Conservation (phyloP, 2,329 filamentous ascomycete genomes). For the Pseudogymnoascus sp. region DNA sequence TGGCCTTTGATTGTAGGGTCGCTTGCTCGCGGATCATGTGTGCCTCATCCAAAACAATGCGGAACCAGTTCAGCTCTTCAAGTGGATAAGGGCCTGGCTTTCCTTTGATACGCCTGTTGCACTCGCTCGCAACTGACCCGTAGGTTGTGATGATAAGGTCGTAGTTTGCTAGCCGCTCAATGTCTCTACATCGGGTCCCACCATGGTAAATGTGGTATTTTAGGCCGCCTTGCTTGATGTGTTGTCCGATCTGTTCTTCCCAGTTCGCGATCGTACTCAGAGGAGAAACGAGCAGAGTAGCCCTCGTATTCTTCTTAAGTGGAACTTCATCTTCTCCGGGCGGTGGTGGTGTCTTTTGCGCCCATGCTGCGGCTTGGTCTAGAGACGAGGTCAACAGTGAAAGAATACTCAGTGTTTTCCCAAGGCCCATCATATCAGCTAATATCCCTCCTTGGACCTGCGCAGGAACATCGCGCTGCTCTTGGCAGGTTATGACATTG, state of each 20-base stretch:
- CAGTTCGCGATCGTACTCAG: constrained; percentile 90
- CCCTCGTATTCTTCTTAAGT: constrained; percentile 60
- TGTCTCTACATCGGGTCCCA: constrained; percentile 60
- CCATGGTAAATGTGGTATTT: constrained; percentile 84
- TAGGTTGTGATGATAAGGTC: constrained; percentile 93
- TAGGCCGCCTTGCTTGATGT: constrained; percentile 58
- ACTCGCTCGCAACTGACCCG: constrained; percentile 75
- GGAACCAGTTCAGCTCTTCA: constrained; percentile 79
- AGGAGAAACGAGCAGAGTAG: constrained; percentile 81
- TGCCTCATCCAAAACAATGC: constrained; percentile 88
- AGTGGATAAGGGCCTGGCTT: constrained; percentile 58
- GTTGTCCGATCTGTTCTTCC: constrained; percentile 83
- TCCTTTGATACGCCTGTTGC: constrained; percentile 52
- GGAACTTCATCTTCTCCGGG: constrained; percentile 28
- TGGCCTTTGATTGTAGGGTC: constrained; percentile 75
- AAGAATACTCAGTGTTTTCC: constrained; percentile 78
- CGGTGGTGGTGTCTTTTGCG: constrained; percentile 24
- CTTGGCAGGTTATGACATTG: constrained; percentile 77
- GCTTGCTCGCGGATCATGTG: constrained; percentile 85
- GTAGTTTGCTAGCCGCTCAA: constrained; percentile 58
- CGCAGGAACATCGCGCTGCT: constrained; percentile 49
- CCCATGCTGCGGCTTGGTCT: constrained; percentile 29
- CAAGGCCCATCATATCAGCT: constrained; percentile 84
- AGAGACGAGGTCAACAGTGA: constrained; percentile 64
- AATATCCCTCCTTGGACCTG: constrained; percentile 67